Evolutionary conservation across 2,329 filamentous ascomycete genomes (phyloP), one percentile per base, ranked within the genome.

Genomic region (Hypocreales sp.): DNA sequence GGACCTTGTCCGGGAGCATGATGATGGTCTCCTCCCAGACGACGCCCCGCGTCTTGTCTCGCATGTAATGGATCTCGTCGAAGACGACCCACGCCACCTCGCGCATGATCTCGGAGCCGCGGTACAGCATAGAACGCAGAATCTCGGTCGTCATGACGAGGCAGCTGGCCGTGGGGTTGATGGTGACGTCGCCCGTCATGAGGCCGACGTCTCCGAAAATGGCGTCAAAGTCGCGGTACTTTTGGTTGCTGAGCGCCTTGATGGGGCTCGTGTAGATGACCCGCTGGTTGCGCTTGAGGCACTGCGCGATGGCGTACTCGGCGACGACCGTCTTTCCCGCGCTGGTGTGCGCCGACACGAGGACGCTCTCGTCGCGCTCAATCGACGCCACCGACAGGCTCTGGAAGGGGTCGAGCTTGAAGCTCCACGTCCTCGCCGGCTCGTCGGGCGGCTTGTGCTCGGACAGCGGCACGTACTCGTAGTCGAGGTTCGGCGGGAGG

Each of bases 21-120:
- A 98, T 98, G 47, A 98, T 95, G 21, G 90, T 95, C 60, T 98
- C 90, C 53, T 98, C 90, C 90, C 90, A 98, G 3, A 98, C 90
- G 1, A 98, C 90, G 61, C 90, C 90, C 55, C 90, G 71, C 27
- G 73, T 69, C 55, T 92, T 92, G 55, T 98, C 90, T 45, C 90
- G 75, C 73, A 98, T 78, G 56, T 98, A 98, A 55, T 98, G 90
- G 35, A 98, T 92, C 54, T 98, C 90, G 54, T 98, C 90, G 42
- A 98, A 98, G 3, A 98, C 64, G 2, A 98, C 92, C 90, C 90
- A 98, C 10, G 80, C 86, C 2, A 98, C 92, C 59, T 98, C 90
- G 40, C 90, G 83, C 87, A 98, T 98, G 38, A 98, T 95, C 58
- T 98, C 90, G 0, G 90, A 95, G 33, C 90, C 90, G 40, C 90